These are phyloP conservation scores for Pichia sp. DNA, from an alignment of 1,139 yeast genomes.

Conservation along the genomic window DNA sequence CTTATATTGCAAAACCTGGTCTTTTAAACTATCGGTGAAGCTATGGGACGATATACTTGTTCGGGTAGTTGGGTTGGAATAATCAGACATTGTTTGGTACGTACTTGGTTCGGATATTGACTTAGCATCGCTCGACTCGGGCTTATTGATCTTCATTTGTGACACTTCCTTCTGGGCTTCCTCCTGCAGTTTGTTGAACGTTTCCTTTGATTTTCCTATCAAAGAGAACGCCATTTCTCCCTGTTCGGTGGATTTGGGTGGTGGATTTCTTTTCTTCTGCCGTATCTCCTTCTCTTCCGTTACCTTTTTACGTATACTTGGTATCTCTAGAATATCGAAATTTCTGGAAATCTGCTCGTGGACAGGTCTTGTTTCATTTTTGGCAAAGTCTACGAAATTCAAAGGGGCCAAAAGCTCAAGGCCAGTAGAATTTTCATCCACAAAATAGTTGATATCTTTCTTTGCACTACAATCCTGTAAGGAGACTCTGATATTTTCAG, in stretches of 20 bases:
- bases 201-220: conserved; percentile 26
- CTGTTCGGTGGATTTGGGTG: conserved; percentile 28
- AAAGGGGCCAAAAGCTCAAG: conserved; percentile 57
- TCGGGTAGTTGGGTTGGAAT: conserved; percentile 46
- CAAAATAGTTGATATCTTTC: conserved; percentile 56
- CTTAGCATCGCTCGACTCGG: conserved; percentile 4
- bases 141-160: conserved; percentile 5
- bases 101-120: conserved; percentile 28
- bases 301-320: conserved; percentile 1
- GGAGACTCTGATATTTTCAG: conserved; percentile 62
- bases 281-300: neutral
- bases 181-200: conserved; percentile 27
- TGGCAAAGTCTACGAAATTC: conserved; percentile 44
- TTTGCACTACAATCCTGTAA: conserved; percentile 67
- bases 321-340: conserved; percentile 16
- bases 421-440: conserved; percentile 61
- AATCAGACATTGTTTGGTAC: conserved; percentile 30
- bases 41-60: conserved; percentile 18
- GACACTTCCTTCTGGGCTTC: conserved; percentile 26
- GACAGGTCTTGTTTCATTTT: conserved; percentile 32
- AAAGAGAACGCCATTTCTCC: conserved; percentile 24
- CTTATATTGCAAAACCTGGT: conserved; percentile 1
- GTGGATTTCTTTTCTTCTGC: conserved; percentile 29
- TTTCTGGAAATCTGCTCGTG: conserved; percentile 19
- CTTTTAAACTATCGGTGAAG: conserved; percentile 13